Evolutionary conservation across 257 asterid genomes (phyloP).

Genomic region (Solanum sejunctum): DNA sequence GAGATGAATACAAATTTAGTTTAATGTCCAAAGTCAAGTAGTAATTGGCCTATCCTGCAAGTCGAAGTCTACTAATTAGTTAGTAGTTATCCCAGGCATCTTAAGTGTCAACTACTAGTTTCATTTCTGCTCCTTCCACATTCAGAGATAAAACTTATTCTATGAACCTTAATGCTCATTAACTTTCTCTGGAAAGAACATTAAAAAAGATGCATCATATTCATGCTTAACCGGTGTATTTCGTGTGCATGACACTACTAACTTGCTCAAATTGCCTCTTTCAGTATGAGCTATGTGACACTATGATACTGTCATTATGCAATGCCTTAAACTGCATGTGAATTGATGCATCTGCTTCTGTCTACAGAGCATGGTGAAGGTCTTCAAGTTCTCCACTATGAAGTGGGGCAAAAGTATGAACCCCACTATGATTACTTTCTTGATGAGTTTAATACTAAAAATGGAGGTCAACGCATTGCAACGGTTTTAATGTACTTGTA

Average conservation of each 20-base stretch:
- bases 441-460: slow-evolving; percentile 72
- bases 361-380: slow-evolving; percentile 94
- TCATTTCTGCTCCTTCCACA: background rate
- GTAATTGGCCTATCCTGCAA: background rate
- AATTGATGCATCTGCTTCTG: slow-evolving; percentile 4
- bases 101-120: background rate
- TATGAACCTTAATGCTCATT: background rate
- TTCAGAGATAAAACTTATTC: background rate
- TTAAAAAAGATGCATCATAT: background rate
- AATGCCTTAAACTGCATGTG: background rate
- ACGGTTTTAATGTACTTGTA: slow-evolving; percentile 84
- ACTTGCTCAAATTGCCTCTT: background rate
- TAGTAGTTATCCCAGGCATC: background rate
- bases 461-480: slow-evolving; percentile 97
- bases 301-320: background rate
- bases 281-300: background rate
- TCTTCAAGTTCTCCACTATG: slow-evolving; percentile 91
- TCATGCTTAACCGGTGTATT: background rate
- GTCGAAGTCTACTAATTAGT: background rate
- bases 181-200: background rate
- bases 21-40: background rate
- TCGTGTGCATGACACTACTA: background rate
- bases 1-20: background rate
- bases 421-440: slow-evolving; percentile 90
- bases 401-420: slow-evolving; percentile 93